Conservation (phyloP, 306 rosid species). For the Spatholobus suberectus region DNA sequence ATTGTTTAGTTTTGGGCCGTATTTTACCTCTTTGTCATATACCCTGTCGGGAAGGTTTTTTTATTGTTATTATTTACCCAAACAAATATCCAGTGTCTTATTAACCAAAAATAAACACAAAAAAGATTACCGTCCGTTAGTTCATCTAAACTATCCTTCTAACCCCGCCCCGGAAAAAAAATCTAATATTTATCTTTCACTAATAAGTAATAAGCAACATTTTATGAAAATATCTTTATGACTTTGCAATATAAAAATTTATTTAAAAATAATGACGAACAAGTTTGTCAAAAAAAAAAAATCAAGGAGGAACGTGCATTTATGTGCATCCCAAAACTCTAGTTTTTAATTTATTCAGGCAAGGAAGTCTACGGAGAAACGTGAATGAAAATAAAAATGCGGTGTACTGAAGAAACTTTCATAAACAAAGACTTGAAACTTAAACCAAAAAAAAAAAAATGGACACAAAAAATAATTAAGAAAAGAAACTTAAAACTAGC, state of each 20-base stretch:
- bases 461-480: not conserved
- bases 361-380: constrained; percentile 8
- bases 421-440: not conserved
- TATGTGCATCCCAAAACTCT: not conserved
- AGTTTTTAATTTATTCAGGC: not conserved
- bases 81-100: too few relatives aligned
- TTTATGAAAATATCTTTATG: not conserved
- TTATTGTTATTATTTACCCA: too few relatives aligned
- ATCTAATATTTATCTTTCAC: not conserved
- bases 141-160: too few relatives aligned
- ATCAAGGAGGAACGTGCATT: not conserved
- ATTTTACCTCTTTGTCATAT: too few relatives aligned
- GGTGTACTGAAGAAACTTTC: not conserved
- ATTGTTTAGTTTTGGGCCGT: too few relatives aligned
- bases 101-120: too few relatives aligned
- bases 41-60: too few relatives aligned
- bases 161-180: too few relatives aligned
- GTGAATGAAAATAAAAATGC: not conserved
- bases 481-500: not conserved
- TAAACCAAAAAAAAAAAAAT: not conserved
- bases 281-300: too few relatives aligned
- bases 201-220: not conserved
- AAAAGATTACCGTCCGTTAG: too few relatives aligned
- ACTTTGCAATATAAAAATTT: not conserved
- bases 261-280: not conserved